phyloP scores from a whole-genome alignment of 2,329 filamentous ascomycete genomes.

The Cercospora zeae-maydis region DNA sequence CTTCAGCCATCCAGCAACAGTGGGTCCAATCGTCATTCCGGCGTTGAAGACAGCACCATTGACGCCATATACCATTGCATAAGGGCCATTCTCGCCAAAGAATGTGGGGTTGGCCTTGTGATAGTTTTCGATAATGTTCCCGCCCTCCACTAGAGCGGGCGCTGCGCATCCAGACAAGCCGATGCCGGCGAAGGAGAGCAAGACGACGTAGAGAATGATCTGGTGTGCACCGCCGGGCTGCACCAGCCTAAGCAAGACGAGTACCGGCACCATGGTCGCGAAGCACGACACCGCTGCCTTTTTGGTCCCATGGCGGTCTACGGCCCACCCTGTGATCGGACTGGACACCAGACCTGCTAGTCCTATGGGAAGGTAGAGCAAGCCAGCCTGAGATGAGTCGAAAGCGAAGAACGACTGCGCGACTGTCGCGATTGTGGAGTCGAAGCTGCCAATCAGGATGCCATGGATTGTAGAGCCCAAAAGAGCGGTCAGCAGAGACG shows the following conservation, averaged over 20 bases:
- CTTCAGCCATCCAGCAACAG: constrained; percentile 50
- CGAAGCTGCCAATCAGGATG: neutral
- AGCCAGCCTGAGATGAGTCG: neutral
- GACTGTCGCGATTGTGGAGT: neutral
- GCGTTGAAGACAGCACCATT: constrained; percentile 57
- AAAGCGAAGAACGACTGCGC: neutral
- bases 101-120: neutral
- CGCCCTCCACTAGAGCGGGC: neutral
- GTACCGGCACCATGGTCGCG: neutral
- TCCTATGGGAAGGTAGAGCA: neutral
- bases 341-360: neutral
- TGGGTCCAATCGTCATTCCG: constrained; percentile 56
- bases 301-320: neutral
- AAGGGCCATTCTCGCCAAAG: constrained; percentile 27
- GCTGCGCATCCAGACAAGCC: neutral
- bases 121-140: neutral
- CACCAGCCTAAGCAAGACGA: neutral
- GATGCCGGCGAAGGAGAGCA: constrained; percentile 43
- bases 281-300: neutral
- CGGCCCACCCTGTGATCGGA: neutral
- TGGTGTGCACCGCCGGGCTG: neutral
- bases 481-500: neutral
- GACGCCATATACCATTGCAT: constrained; percentile 60
- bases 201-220: constrained; percentile 41
- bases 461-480: neutral